phyloP scores from a whole-genome alignment of 345 rosid genomes.

The Citrus australasica region DNA sequence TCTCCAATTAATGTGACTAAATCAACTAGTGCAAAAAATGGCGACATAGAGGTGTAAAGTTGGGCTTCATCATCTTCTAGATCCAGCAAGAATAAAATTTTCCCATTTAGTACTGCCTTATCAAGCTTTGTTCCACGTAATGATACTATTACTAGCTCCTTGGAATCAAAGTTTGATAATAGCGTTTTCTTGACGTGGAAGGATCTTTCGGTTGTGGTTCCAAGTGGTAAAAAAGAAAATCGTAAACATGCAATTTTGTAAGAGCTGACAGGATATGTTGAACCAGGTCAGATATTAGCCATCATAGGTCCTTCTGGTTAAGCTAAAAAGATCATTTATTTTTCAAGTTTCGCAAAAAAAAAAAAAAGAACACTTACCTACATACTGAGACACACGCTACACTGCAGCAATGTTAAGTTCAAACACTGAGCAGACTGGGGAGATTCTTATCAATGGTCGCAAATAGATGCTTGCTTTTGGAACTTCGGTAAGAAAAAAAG shows the following conservation, averaged over 20 bases:
- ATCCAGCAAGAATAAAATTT: background rate
- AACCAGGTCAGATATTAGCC: constrained; percentile 38
- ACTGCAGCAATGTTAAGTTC: constrained; percentile 37
- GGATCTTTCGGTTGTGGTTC: constrained; percentile 34
- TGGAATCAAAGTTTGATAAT: background rate
- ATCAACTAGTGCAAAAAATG: too few relatives aligned
- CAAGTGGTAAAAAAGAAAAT: constrained; percentile 3
- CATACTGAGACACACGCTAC: background rate
- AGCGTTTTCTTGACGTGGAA: constrained; percentile 39
- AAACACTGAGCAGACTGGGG: constrained; percentile 31
- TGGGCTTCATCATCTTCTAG: background rate
- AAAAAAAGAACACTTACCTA: too few relatives aligned
- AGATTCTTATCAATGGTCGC: constrained; percentile 45
- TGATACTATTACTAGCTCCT: background rate
- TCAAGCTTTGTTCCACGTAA: background rate
- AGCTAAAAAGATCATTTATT: background rate
- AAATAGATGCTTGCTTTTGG: constrained; percentile 43
- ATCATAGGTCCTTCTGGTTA: constrained; percentile 55
- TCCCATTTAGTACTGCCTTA: constrained; percentile 8
- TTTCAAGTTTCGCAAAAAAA: background rate
- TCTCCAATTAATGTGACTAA: too few relatives aligned
- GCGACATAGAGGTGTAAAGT: background rate
- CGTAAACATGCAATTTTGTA: constrained; percentile 23
- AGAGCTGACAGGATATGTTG: constrained; percentile 38
- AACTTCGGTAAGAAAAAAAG: constrained; percentile 35